Evolutionary conservation across 768 basidiomycete genomes (phyloP), one percentile per base, ranked within the genome.

Genomic region (Phanerodontia chrysosporium): DNA sequence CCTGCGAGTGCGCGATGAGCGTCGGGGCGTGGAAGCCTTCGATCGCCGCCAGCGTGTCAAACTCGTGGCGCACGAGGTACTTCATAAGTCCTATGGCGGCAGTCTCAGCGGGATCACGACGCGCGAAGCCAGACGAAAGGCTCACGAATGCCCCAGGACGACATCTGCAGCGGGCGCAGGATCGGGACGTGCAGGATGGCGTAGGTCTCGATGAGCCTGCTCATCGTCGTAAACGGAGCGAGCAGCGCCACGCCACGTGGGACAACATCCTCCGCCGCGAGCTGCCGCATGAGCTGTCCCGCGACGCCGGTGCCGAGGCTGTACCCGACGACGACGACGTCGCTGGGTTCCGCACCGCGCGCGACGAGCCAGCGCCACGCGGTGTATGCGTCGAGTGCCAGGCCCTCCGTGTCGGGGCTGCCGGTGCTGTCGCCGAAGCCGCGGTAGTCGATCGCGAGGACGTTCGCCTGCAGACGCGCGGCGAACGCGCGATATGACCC

Each of bases 401-500:
- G 75, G 0, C 95, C 96, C 12, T 69, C 71, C 70, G 95, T 89
- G 25, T 82, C 86, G 0, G 96, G 96, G 0, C 72, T 71, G 0
- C 93, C 92, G 1, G 82, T 80, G 56, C 92, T 95, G 67, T 98
- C 95, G 1, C 77, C 96, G 66, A 89, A 98, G 1, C 95, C 95
- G 51, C 95, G 84, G 70, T 98, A 98, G 73, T 98, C 96, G 35
- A 92, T 83, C 1, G 84, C 86, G 25, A 98, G 74, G 14, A 97
- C 86, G 69, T 95, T 95, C 21, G 82, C 82, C 18, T 76, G 75
- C 8, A 92, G 74, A 0, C 87, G 81, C 2, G 85, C 80, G 0
- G 89, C 80, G 66, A 87, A 86, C 0, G 81, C 78, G 18, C 78
- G 73, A 67, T 92, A 92, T 36, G 85, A 79, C 18, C 78, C 79